Evolutionary conservation across 1,284 basidiomycete genomes (phyloP).

Genomic region (Lignosus rhinocerotis): DNA sequence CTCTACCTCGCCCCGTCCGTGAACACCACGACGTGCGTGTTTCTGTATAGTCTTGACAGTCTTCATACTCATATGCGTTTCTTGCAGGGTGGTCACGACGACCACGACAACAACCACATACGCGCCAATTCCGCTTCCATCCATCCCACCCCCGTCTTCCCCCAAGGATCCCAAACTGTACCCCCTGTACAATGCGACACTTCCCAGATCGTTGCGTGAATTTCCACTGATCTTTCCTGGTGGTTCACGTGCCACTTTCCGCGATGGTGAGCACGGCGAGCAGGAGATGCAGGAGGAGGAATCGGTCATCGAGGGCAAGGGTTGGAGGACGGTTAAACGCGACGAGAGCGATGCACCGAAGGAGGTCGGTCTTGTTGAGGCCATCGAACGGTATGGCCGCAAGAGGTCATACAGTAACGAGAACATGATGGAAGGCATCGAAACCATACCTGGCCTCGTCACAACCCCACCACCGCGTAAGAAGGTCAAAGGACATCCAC

Average conservation of each 20-base stretch:
- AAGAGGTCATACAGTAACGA: constrained; percentile 72
- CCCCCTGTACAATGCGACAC: constrained; percentile 67
- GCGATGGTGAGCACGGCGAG: constrained; percentile 61
- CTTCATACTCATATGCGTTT: constrained; percentile 30
- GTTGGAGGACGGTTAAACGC: constrained; percentile 72
- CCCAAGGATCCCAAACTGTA: constrained; percentile 80
- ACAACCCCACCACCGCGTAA: constrained; percentile 67
- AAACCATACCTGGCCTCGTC: constrained; percentile 51
- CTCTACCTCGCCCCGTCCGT: constrained; percentile 73
- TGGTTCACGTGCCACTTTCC: constrained; percentile 74
- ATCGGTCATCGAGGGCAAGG: constrained; percentile 60
- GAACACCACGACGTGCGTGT: constrained; percentile 71
- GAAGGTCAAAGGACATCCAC: constrained; percentile 63
- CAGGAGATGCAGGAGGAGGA: constrained; percentile 72
- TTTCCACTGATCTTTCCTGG: constrained; percentile 80
- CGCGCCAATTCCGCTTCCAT: constrained; percentile 75
- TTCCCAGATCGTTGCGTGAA: constrained; percentile 67
- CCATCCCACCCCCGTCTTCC: constrained; percentile 63
- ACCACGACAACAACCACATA: constrained; percentile 84
- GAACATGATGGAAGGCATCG: constrained; percentile 77
- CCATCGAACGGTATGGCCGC: constrained; percentile 77
- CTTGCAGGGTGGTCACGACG: constrained; percentile 75
- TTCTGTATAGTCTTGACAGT: constrained; percentile 3
- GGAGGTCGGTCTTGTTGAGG: constrained; percentile 68
- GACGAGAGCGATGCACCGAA: constrained; percentile 56